Conservation (phyloP, 805 yeast species). For the Sugiyamaella floridensis region DNA sequence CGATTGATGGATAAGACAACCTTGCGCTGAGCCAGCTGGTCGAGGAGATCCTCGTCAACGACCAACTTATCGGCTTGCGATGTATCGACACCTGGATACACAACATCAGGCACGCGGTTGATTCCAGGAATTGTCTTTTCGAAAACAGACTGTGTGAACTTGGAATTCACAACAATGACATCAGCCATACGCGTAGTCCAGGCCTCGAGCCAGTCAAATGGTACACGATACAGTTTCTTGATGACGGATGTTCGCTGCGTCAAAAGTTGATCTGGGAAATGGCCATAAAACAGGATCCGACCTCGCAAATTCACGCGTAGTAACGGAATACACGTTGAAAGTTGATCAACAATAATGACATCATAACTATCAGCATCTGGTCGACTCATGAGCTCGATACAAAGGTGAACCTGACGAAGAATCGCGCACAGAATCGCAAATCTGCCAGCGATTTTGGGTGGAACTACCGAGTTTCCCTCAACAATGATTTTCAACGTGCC, state of each 20-base stretch:
- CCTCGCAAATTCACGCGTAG: conserved; percentile 37
- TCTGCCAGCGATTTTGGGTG: conserved; percentile 58
- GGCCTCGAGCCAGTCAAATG: conserved; percentile 82
- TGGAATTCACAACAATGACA: conserved; percentile 76
- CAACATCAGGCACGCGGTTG: conserved; percentile 43
- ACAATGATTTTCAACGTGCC: conserved; percentile 54
- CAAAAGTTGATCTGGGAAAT: conserved; percentile 85
- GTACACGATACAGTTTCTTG: conserved; percentile 62
- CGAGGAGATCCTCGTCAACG: conserved; percentile 7
- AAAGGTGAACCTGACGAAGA: conserved; percentile 69
- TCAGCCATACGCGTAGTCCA: conserved; percentile 73
- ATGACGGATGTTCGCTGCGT: conserved; percentile 50
- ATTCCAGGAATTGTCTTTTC: conserved; percentile 47
- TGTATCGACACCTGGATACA: conserved; percentile 74
- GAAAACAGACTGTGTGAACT: conserved; percentile 70
- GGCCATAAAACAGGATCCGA: conserved; percentile 80
- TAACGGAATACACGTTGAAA: conserved; percentile 76
- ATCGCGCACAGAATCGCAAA: conserved; percentile 79
- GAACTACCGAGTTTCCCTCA: conserved; percentile 71
- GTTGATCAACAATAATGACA: conserved; percentile 78
- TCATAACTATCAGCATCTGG: conserved; percentile 47
- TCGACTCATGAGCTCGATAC: conserved; percentile 40
- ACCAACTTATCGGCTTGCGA: conserved; percentile 11
- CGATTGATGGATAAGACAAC: conserved; percentile 76
- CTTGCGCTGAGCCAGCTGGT: conserved; percentile 20